Percentiles rank a stretch among this genome's conserved stretches.
Evolutionary conservation across 805 yeast genomes (phyloP).

Genomic region (Hagleromyces aurorensis): DNA sequence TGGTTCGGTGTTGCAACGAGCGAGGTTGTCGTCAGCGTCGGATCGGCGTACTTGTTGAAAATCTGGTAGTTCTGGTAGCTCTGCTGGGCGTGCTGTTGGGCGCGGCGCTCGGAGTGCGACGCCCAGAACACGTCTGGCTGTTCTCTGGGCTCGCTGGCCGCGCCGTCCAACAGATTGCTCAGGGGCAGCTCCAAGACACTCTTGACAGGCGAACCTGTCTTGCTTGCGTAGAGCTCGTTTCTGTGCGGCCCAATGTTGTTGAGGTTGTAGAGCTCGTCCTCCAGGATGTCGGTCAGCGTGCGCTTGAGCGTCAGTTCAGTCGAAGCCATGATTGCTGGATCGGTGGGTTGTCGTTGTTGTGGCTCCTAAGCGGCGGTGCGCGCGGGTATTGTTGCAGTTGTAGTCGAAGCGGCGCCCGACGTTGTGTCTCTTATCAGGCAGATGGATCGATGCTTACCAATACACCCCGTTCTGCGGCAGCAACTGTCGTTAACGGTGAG

Average conservation of each 20-base stretch:
- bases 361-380: not conserved
- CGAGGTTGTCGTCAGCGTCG: conserved; percentile 28
- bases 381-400: not conserved
- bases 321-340: conserved; percentile 13
- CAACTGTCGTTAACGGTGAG: too few relatives aligned
- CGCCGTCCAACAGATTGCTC: too few relatives aligned
- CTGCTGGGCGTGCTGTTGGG: too few relatives aligned
- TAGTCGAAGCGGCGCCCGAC: not conserved
- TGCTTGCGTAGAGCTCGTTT: too few relatives aligned
- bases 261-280: conserved; percentile 27
- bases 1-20: conserved; percentile 1
- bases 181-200: conserved; percentile 8
- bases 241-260: too few relatives aligned
- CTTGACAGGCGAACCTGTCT: conserved; percentile 4
- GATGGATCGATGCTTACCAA: too few relatives aligned
- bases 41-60: conserved; percentile 31
- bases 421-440: too few relatives aligned
- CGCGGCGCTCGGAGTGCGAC: too few relatives aligned
- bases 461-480: too few relatives aligned
- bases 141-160: too few relatives aligned
- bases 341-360: too few relatives aligned
- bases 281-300: conserved; percentile 30
- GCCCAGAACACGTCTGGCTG: too few relatives aligned
- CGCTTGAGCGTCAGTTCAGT: conserved; percentile 17
- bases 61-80: conserved; percentile 5